Evolutionary conservation across 2,329 filamentous ascomycete genomes (phyloP), one percentile per base, ranked within the genome.

Genomic region (Calycina herbarum): DNA sequence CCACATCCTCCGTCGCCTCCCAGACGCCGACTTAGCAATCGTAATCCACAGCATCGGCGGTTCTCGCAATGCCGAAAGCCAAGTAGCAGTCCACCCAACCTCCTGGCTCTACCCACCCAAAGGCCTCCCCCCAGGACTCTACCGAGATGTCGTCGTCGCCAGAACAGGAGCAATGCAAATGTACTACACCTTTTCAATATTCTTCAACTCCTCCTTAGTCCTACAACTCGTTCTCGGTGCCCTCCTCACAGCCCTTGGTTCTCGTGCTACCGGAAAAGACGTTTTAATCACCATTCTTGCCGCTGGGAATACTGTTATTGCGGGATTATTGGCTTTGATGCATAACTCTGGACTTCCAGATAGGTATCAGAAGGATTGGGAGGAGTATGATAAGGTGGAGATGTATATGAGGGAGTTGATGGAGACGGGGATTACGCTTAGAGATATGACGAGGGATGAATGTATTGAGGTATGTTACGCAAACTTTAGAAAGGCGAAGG

Each of bases 211-310:
- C 2, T 54, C 64, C 15, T 48, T 74, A 6, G 59, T 74, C 31
- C 54, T 70, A 1, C 72, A 73, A 54, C 66, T 74, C 5, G 13
- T 74, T 6, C 66, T 74, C 42, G 72, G 71, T 5, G 71, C 71
- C 1, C 62, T 69, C 2, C 63, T 73, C 7, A 74, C 71, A 6
- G 72, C 68, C 10, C 66, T 74, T 2, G 69, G 70, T 11, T 66
- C 71, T 0, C 64, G 61, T 0, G 57, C 68, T 2, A 61, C 57
- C 8, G 58, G 60, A 2, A 67, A 66, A 51, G 63, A 64, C 11
- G 51, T 66, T 8, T 59, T 65, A 1, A 71, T 73, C 20, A 73
- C 70, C 1, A 51, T 71, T 2, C 61, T 74, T 2, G 72, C 72
- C 2, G 70, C 70, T 8, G 63, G 63, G 4, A 74, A 67, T 38